Base-by-base conservation (phyloP, 192 early-diverging fungal species). In the Chytriomyces sp. region DNA sequence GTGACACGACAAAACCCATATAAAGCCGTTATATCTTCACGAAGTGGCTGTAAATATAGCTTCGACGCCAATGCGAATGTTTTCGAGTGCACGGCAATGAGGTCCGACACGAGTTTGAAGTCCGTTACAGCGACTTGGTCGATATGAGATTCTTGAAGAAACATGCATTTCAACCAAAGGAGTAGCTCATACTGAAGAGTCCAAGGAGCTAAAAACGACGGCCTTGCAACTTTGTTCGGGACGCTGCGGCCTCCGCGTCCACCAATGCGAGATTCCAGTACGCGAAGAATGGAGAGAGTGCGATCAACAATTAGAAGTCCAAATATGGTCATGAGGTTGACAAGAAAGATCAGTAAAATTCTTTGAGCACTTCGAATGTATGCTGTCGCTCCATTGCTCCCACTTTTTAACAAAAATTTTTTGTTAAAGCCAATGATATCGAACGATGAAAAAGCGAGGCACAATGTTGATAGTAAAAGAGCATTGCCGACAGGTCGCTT, bases 361-460 rank as follows among this genome's bases (percentile, higher is more conserved):
- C n/a, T n/a, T n/a, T n/a, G n/a, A n/a, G n/a, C n/a, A n/a, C n/a
- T n/a, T n/a, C n/a, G n/a, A n/a, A n/a, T n/a, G n/a, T n/a, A n/a
- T n/a, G n/a, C n/a, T n/a, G n/a, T n/a, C n/a, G n/a, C n/a, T n/a
- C n/a, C n/a, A n/a, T n/a, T n/a, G n/a, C n/a, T n/a, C 28, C 49
- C 37, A 52, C 70, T 74, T 67, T 87, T 87, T 14, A 59, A 7
- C 85, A 85, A 87, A 1, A 81, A 77, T 0, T 78, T 76, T 30
- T 64, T 58, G 22, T 64, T 32, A 25, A 87, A 77, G 1, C 80
- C 82, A 14, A 72, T 49, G 33, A 76, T 41, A 37, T 87, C 85
- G 0, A 86, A 79, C n/a, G n/a, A n/a, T n/a, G n/a, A n/a, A 55
- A 63, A 70, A 44, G 80, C 82, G 14, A 87, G 64, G 44, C 81